Base-by-base conservation (phyloP, 148 eudicot genomes). In the Heliamphora exappendiculata region DNA sequence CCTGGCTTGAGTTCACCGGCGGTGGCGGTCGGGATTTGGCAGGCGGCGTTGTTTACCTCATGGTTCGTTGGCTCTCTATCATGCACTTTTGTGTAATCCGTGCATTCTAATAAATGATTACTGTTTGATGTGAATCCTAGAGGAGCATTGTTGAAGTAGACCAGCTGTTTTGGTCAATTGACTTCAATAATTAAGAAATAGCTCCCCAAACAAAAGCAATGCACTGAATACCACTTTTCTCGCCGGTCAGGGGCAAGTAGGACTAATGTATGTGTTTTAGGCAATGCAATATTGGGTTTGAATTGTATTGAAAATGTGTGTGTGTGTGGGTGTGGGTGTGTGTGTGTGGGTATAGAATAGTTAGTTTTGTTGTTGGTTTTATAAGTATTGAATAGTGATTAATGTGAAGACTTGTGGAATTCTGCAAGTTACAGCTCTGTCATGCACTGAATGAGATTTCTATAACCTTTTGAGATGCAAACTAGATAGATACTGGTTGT, bases 11-110 rank as follows among this genome's bases (percentile, higher is more conserved):
- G 78, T 84, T 95, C 63, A 81, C 86, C 24, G 71, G 50, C 63
- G 84, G 79, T 28, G 90, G 75, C 51, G 88, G 85, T 87, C 76
- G 85, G 9, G 92, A 94, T 29, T 74, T 92, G 20, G 97, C 94
- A 9, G 98, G 98, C 54, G 98, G 92, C 42, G 80, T 88, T 77
- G 83, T 95, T 67, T 81, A 78, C 83, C 92, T 95, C 14, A 87
- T 78, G 93, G 98, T 94, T 67, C 11, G n/a, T n/a, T n/a, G n/a
- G 80, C 33, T 59, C 55, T 72, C 31, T 59, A 33, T 34, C n/a
- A n/a, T n/a, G n/a, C 13, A 28, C 31, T 49, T 51, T 7, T 80
- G 0, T 73, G 42, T 7, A 33, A n/a, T n/a, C n/a, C n/a, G n/a
- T n/a, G n/a, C n/a, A n/a, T n/a, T n/a, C n/a, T n/a, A n/a, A n/a